Conservation (phyloP, 495 filamentous ascomycete genomes). For the Penicillium dipodomyicola region DNA sequence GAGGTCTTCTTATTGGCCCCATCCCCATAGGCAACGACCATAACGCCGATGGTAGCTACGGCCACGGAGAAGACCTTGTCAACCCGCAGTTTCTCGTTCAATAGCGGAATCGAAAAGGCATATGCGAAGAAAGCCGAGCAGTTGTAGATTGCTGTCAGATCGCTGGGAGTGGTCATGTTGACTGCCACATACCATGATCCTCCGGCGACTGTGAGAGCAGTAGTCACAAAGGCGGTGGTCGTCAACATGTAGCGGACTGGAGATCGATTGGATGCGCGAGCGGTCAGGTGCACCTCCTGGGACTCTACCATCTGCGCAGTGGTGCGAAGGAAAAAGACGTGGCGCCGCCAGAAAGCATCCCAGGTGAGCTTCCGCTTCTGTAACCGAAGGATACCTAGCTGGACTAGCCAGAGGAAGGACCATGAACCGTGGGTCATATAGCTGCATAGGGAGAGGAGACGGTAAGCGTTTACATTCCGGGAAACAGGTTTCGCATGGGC, state of each 20-base stretch:
- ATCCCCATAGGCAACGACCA: conserved; percentile 92
- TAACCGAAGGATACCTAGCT: conserved; percentile 74
- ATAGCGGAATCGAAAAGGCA: conserved; percentile 83
- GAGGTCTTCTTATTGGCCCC: conserved; percentile 48
- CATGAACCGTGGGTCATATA: conserved; percentile 94
- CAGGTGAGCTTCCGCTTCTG: conserved; percentile 72
- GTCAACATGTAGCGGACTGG: conserved; percentile 72
- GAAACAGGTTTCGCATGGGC: neutral
- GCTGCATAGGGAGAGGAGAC: conserved; percentile 35
- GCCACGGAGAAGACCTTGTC: conserved; percentile 81
- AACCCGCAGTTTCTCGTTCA: conserved; percentile 75
- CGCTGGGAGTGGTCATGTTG: conserved; percentile 83
- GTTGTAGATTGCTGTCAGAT: conserved; percentile 97
- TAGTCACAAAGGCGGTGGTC: conserved; percentile 78
- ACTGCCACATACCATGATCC: conserved; percentile 96
- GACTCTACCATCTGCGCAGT: conserved; percentile 85
- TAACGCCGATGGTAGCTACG: conserved; percentile 82
- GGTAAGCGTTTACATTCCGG: conserved; percentile 19
- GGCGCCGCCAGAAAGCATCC: conserved; percentile 82
- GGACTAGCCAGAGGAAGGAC: conserved; percentile 80
- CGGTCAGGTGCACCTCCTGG: conserved; percentile 58
- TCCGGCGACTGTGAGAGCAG: conserved; percentile 84
- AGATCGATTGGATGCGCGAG: conserved; percentile 46
- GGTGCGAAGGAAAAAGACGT: conserved; percentile 67
- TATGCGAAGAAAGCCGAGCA: conserved; percentile 99